Percentiles rank a stretch among this genome's conserved stretches.
Conservation (phyloP, 2,329 filamentous ascomycete species). For the Sarocladium strictum region DNA sequence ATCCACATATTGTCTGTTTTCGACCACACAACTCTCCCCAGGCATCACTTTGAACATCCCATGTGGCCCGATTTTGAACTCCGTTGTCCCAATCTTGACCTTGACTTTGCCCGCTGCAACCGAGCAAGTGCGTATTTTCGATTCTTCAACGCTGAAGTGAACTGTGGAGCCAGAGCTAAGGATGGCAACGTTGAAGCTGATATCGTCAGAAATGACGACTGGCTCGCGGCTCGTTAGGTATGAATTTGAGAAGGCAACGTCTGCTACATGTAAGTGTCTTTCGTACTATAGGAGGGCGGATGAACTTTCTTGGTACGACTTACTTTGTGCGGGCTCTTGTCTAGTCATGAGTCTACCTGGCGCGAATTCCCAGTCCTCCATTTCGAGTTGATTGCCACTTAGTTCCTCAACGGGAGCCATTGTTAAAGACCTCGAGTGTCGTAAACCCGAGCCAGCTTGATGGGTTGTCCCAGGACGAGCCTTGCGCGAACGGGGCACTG, state of each 20-base stretch:
- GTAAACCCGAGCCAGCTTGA: not conserved
- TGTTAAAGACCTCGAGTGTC: not conserved
- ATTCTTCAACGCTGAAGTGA: slow-evolving; percentile 22
- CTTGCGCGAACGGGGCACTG: not conserved
- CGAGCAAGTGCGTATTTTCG: slow-evolving; percentile 32
- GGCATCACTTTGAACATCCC: slow-evolving; percentile 38
- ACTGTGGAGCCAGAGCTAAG: slow-evolving; percentile 32
- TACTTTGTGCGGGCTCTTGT: slow-evolving; percentile 26
- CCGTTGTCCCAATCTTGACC: slow-evolving; percentile 28
- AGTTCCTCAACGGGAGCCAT: not conserved
- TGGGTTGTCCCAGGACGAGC: not conserved
- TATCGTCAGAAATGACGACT: slow-evolving; percentile 28
- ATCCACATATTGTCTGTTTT: slow-evolving; percentile 39
- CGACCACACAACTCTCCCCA: slow-evolving; percentile 28
- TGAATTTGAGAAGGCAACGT: slow-evolving; percentile 37
- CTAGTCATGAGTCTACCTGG: slow-evolving; percentile 32
- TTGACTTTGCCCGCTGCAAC: slow-evolving; percentile 35
- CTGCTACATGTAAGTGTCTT: slow-evolving; percentile 17
- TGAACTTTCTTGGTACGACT: slow-evolving; percentile 16
- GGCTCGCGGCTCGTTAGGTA: slow-evolving; percentile 32
- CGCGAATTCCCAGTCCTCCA: slow-evolving; percentile 40
- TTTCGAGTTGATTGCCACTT: slow-evolving; percentile 20
- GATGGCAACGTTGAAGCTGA: slow-evolving; percentile 33
- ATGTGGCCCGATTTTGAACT: slow-evolving; percentile 35
- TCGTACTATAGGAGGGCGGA: not conserved